Evolutionary conservation across 2,329 filamentous ascomycete species (phyloP).

Genomic region (Acrocalymma vagum): DNA sequence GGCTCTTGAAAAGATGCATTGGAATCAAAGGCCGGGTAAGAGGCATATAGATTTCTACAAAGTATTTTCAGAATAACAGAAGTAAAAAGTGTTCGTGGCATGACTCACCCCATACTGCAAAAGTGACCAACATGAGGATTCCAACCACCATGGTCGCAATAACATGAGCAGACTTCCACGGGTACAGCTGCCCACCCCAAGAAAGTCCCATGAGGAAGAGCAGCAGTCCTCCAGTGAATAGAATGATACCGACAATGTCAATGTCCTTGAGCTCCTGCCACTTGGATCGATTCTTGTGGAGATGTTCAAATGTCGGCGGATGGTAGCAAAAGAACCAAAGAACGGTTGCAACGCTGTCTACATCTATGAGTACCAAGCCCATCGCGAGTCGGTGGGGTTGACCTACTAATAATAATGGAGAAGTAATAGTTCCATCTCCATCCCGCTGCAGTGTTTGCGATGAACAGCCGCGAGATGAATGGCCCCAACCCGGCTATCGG

Average conservation of each 20-base stretch:
- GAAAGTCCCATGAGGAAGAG: conserved; percentile 28
- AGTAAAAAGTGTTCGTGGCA: no score
- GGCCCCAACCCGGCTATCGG: conserved; percentile 22
- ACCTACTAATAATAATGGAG: conserved; percentile 22
- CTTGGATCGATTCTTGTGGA: conserved; percentile 23
- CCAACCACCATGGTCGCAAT: conserved; percentile 62
- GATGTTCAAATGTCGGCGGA: conserved; percentile 28
- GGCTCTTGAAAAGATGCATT: conserved; percentile 43
- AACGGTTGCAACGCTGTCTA: conserved; percentile 16
- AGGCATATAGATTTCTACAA: conserved; percentile 23
- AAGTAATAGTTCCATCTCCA: conserved; percentile 30
- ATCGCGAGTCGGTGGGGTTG: no score
- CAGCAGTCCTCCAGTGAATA: conserved; percentile 24
- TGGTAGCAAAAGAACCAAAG: conserved; percentile 28
- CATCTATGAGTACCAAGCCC: no score
- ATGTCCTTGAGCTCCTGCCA: conserved; percentile 29
- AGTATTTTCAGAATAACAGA: neutral
- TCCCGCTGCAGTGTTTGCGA: conserved; percentile 20
- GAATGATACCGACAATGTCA: conserved; percentile 23
- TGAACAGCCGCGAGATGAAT: conserved; percentile 18
- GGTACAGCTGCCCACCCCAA: conserved; percentile 66
- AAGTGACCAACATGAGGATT: conserved; percentile 55
- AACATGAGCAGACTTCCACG: conserved; percentile 62
- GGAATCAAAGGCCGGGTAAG: conserved; percentile 43
- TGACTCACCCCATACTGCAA: conserved; percentile 57